Percentiles rank a stretch among this genome's conserved stretches.
phyloP scores from a whole-genome alignment of 371 early-diverging fungal species.

The Racocetra persica region DNA sequence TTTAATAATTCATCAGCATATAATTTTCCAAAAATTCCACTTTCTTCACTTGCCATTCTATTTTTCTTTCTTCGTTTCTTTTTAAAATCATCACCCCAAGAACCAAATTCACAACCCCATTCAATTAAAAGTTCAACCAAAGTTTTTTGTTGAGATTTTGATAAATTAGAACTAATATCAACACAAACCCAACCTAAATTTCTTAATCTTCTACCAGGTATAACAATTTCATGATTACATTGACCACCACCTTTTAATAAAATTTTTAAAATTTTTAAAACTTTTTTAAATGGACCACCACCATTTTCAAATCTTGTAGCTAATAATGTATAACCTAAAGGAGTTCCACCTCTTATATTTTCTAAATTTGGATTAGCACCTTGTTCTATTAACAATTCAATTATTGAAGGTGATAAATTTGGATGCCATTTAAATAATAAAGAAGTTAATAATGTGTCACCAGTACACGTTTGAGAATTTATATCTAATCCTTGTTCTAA shows the following conservation, averaged over 20 bases:
- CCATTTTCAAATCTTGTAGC: not conserved
- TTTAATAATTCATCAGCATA: not conserved
- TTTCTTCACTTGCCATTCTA: slow-evolving; percentile 10
- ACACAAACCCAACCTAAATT: slow-evolving; percentile 20
- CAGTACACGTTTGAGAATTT: not conserved
- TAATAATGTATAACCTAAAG: slow-evolving; percentile 21
- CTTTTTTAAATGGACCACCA: slow-evolving; percentile 27
- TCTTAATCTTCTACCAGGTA: slow-evolving; percentile 16
- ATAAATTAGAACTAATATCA: slow-evolving; percentile 6
- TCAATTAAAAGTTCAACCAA: slow-evolving; percentile 7
- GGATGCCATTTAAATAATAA: slow-evolving; percentile 34
- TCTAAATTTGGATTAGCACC: slow-evolving; percentile 7
- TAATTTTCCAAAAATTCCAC: not conserved
- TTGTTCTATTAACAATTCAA: slow-evolving; percentile 6
- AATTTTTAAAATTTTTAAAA: slow-evolving; percentile 22
- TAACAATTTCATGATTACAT: not conserved
- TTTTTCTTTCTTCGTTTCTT: not conserved
- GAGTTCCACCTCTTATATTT: not conserved
- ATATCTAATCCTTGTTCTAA: slow-evolving; percentile 3
- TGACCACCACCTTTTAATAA: slow-evolving; percentile 14
- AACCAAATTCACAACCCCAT: slow-evolving; percentile 3
- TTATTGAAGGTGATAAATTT: not conserved
- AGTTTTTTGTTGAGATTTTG: not conserved
- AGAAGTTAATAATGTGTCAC: slow-evolving; percentile 8
- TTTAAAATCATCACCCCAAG: not conserved